Conservation (phyloP, 192 early-diverging fungal genomes). For the Chytriomyces sp. region DNA sequence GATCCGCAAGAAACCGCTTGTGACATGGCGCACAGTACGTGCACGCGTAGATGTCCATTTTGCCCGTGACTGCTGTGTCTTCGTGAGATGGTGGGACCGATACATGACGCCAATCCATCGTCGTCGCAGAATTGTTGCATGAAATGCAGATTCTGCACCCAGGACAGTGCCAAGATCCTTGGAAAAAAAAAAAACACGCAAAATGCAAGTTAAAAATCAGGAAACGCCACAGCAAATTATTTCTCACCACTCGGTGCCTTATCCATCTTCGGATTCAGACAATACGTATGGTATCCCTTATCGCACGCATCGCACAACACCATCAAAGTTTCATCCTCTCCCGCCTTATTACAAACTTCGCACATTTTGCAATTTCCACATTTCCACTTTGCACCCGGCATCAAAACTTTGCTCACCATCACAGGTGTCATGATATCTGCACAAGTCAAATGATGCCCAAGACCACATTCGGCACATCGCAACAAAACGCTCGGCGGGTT, state of each 20-base stretch:
- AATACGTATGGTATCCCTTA: constrained; percentile 60
- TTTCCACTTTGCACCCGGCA: constrained; percentile 49
- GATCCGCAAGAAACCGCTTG: constrained; percentile 38
- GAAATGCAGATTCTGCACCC: constrained; percentile 51
- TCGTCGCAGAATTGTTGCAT: constrained; percentile 30
- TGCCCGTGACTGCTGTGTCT: constrained; percentile 26
- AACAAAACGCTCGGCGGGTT: constrained; percentile 20
- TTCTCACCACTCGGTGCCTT: constrained; percentile 51
- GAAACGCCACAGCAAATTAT: not conserved
- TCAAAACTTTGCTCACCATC: constrained; percentile 48
- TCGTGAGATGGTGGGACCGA: constrained; percentile 39
- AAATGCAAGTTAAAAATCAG: not conserved
- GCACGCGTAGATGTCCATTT: constrained; percentile 49
- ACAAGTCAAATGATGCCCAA: constrained; percentile 51
- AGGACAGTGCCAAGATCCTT: constrained; percentile 56
- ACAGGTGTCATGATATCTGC: constrained; percentile 54
- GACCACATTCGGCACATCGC: constrained; percentile 20
- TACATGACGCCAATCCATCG: constrained; percentile 45
- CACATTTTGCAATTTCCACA: constrained; percentile 62
- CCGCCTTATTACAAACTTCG: constrained; percentile 49
- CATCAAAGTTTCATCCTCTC: constrained; percentile 59
- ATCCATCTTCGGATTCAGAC: constrained; percentile 53
- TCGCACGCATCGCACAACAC: constrained; percentile 64
- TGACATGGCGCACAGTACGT: constrained; percentile 54
- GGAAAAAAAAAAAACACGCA: not conserved